Evolutionary conservation across 108 stramenopile species (phyloP), one percentile per base, ranked within the genome.

Genomic region (Mediolabrus comicus): DNA sequence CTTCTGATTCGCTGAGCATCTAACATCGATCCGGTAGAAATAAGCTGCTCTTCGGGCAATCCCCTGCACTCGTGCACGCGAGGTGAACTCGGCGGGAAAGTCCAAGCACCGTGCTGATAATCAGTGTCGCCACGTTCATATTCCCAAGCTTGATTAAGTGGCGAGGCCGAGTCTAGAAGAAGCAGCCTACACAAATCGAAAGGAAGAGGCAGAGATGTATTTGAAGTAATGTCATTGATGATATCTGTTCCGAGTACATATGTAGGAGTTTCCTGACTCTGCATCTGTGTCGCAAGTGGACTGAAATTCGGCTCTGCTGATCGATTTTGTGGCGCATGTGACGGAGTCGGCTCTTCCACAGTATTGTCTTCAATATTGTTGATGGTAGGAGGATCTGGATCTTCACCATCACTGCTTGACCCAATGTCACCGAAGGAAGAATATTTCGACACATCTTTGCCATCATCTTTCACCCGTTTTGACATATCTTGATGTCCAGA

Each of bases 101-200:
- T 79, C 92, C 92, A 94, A 25, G 57, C 79, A 22, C 86, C 82
- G 39, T 79, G 79, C 49, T 83, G 79, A 62, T 82, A 89, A 46
- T 91, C 79, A 9, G 53, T 27, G 68, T 94, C 92, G 0, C 85
- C 89, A 11, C 92, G 80, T 32, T 84, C 85, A 14, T 77, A 69
- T 53, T 91, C 90, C 92, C 92, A 94, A 33, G 72, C 70, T n/a
- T 75, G 72, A 43, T 86, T 88, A 30, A 91, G 80, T 1, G 89
- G 89, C 22, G 92, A 94, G n/a, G 79, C 83, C 12, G 87, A 87
- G 61, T 91, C 89, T 43, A 94, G 55, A 8, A 94, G 53, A 12
- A 94, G 53, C 2, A 87, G 85, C 56, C 92, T 75, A 61, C 92
- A 91, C 8, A 91, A 61, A 14, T 88, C 75, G 53, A 94, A 71